Evolutionary conservation across 768 basidiomycete species (phyloP), one percentile per base, ranked within the genome.

Genomic region (Candolleomyces aberdarensis): DNA sequence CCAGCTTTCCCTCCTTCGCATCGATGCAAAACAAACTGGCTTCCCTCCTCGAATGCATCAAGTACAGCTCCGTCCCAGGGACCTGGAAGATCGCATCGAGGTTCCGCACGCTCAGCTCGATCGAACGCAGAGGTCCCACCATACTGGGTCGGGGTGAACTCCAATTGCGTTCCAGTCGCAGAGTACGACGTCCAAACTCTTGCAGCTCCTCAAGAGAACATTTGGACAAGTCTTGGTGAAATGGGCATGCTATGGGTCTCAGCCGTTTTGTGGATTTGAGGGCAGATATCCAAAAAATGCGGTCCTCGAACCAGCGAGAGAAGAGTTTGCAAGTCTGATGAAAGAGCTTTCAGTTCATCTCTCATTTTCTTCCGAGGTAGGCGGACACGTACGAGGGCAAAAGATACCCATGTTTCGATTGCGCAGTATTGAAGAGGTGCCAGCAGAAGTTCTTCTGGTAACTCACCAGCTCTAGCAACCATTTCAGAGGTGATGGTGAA

Each of bases 111-210:
- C 19, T 59, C 61, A 71, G 52, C 10, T 48, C 40, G 29, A 70
- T 58, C 1, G 56, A 62, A 44, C 61, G 67, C 19, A 72, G 57
- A 2, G 64, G 55, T 15, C 70, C 69, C 0, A 62, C 51, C 13
- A 70, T 46, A 8, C 53, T 51, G 2, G 70, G 70, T 13, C 60
- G 41, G 1, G 65, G 66, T 0, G 57, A 39, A n/a, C 59, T 29
- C 75, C 74, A 76, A 60, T 72, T 75, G 56, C 63, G 63, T 17
- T 66, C 59, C 1, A 75, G 65, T n/a, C 74, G 70, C 11, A 69
- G 53, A 4, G 71, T 66, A 55, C 69, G 72, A 3, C 66, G 61
- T 1, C 66, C 71, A 17, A 75, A 67, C 13, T 57, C 43, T 53
- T 66, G 72, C 49, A 76, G 68, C 31, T 56, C 52, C 0, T n/a